Evolutionary conservation across 1,284 basidiomycete species (phyloP), one percentile per base, ranked within the genome.

Genomic region (Heterobasidion irregulare): DNA sequence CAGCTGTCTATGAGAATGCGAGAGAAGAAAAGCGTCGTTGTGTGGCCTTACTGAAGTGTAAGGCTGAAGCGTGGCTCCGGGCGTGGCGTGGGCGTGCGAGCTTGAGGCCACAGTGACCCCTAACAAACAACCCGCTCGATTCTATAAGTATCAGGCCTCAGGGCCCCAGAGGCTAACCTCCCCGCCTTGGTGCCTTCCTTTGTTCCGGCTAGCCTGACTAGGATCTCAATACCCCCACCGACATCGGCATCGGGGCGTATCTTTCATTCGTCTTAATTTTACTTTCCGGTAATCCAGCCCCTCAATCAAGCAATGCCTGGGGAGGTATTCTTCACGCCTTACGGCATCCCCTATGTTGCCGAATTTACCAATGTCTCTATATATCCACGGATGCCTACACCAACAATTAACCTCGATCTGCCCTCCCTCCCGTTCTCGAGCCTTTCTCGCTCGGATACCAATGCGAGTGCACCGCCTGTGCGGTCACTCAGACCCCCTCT

Each of bases 351-450:
- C 16, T 71, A 70, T 59, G 58, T 71, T 56, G 66, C 68, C 59
- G 77, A 76, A 57, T 78, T 78, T 55, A 69, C 68, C 56, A 72
- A 77, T 60, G 66, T 78, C 35, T 68, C 70, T 18, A 68, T 78
- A 54, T 66, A 63, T 41, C 65, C 68, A 6, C 64, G 63, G 46
- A 53, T 56, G 50, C 57, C 61, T 54, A 54, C 56, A 50, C 41
- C 46, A 13, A 26, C 47, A 47, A 47, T 48, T 36, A 50, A 41
- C 15, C 34, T 19, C 32, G 35, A 18, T 35, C 38, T 43, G 33
- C 47, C 56, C 15, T 7, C 38, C 36, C 4, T 15, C 32, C 18
- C 36, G 18, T 10, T 36, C 10, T 10, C 46, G 6, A 13, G 19
- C 4, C 55, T 56, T 33, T 49, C 43, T 32, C 58, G 60, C 32